Conservation (phyloP, 352 stramenopile genomes). For the Globisporangium cylindrosporum region DNA sequence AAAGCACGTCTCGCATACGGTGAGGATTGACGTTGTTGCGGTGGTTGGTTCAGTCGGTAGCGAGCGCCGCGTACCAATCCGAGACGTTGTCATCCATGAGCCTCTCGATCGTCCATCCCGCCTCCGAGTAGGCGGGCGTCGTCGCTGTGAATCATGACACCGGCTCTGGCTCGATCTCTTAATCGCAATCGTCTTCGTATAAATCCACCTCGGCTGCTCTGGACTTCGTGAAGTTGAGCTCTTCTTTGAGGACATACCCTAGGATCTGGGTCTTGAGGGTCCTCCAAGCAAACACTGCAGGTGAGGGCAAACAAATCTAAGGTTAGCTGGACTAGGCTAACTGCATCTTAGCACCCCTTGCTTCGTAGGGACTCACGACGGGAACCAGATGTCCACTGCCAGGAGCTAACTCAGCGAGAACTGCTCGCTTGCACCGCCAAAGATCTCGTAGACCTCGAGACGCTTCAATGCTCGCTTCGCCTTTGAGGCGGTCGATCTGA, state of each 20-base stretch:
- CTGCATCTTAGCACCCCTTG: background rate
- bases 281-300: constrained; percentile 18
- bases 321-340: background rate
- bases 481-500: constrained; percentile 97
- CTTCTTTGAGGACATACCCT: constrained; percentile 79
- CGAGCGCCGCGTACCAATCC: background rate
- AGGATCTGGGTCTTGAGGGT: constrained; percentile 81
- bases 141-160: background rate
- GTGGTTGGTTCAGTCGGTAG: background rate
- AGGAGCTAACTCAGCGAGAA: constrained; percentile 76
- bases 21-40: no score
- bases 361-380: constrained; percentile 22
- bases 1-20: no score
- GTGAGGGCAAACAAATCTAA: constrained; percentile 26
- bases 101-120: background rate
- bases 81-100: constrained; percentile 1
- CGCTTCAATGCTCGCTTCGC: constrained; percentile 45
- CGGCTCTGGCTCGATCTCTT: background rate
- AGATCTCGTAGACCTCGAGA: constrained; percentile 78
- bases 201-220: background rate
- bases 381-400: constrained; percentile 81
- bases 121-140: no score
- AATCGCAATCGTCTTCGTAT: background rate
- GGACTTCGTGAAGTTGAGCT: constrained; percentile 22
- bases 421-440: constrained; percentile 50